Conservation (phyloP, 805 yeast genomes). For the Ogataea nakhonphanomensis region DNA sequence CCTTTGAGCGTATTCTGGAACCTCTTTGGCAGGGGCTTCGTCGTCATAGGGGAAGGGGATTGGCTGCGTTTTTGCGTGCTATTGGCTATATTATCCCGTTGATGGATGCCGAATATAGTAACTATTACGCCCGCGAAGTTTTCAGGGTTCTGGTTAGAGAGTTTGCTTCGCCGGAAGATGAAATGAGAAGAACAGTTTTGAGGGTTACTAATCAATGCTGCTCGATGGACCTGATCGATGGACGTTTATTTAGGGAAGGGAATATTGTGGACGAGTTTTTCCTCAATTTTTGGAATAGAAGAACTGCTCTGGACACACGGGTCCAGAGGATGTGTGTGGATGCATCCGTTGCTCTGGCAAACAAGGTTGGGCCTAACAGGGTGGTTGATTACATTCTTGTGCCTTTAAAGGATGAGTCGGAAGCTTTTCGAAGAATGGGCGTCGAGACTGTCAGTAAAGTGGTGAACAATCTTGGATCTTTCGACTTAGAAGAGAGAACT, state of each 20-base stretch:
- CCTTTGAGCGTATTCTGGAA: constrained; percentile 71
- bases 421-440: constrained; percentile 74
- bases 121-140: constrained; percentile 72
- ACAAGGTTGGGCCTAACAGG: constrained; percentile 60
- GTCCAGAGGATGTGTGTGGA: constrained; percentile 60
- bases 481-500: constrained; percentile 57
- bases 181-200: constrained; percentile 73
- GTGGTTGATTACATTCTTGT: constrained; percentile 55
- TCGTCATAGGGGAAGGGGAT: constrained; percentile 69
- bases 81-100: constrained; percentile 79
- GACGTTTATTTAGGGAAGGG: constrained; percentile 45
- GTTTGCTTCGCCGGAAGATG: constrained; percentile 80
- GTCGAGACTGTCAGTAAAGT: constrained; percentile 64
- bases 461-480: constrained; percentile 46
- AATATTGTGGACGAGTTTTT: constrained; percentile 58
- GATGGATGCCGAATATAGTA: constrained; percentile 80
- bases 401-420: constrained; percentile 77
- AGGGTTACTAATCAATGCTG: constrained; percentile 66
- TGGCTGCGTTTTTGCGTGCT: constrained; percentile 74
- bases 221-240: constrained; percentile 53
- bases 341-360: constrained; percentile 65
- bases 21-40: constrained; percentile 79
- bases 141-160: constrained; percentile 67
- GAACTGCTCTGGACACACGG: constrained; percentile 68
- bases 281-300: constrained; percentile 73